Evolutionary conservation across 148 eudicot genomes (phyloP).

Genomic region (Rheum nobile): DNA sequence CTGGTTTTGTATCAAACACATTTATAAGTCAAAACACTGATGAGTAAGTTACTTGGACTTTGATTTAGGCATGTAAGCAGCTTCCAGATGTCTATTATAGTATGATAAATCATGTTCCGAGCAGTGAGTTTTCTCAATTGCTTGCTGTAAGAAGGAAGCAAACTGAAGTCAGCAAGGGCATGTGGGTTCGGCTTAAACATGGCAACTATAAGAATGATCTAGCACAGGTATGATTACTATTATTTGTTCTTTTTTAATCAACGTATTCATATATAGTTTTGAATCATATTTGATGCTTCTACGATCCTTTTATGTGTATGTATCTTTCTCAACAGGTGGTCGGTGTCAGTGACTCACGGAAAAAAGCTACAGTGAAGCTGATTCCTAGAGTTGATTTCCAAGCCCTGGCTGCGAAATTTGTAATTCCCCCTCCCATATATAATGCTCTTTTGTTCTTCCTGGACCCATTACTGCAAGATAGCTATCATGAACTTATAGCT

Average conservation of each 20-base stretch:
- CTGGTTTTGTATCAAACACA: neutral
- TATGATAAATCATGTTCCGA: constrained; percentile 45
- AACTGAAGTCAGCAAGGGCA: constrained; percentile 50
- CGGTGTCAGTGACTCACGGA: constrained; percentile 46
- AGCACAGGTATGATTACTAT: constrained; percentile 53
- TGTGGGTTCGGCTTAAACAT: constrained; percentile 89
- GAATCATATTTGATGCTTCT: neutral
- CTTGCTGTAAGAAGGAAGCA: constrained; percentile 50
- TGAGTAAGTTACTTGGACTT: neutral
- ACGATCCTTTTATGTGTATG: neutral
- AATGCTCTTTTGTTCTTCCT: neutral
- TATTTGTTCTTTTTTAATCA: neutral
- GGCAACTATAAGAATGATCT: constrained; percentile 88
- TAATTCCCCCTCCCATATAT: constrained; percentile 19
- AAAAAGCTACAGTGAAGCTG: constrained; percentile 83
- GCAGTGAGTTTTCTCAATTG: constrained; percentile 54
- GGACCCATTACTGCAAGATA: neutral
- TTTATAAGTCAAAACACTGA: neutral
- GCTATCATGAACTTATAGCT: neutral
- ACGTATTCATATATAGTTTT: neutral
- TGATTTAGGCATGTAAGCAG: constrained; percentile 74
- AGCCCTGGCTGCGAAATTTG: constrained; percentile 75
- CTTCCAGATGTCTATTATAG: constrained; percentile 58
- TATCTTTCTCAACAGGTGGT: constrained; percentile 42
- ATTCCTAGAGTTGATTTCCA: constrained; percentile 87